Conservation (phyloP, 805 yeast species). For the Schwanniomyces pseudopolymorphus region DNA sequence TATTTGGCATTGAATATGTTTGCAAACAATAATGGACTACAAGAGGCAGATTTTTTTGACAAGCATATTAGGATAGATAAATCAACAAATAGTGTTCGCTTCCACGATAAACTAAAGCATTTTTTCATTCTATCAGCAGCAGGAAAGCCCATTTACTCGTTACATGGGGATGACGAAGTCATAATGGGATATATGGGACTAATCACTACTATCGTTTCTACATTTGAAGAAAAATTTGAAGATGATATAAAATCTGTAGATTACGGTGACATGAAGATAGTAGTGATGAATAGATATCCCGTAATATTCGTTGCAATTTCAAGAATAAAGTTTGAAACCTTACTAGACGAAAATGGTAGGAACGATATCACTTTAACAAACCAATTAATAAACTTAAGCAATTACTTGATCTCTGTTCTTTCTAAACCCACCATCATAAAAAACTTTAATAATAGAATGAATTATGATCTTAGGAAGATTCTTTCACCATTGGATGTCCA, state of each 20-base stretch:
- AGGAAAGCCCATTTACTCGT: conserved; percentile 84
- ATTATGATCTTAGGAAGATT: conserved; percentile 76
- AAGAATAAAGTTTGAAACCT: conserved; percentile 48
- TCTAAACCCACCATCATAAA: conserved; percentile 76
- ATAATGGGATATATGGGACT: conserved; percentile 75
- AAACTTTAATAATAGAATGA: conserved; percentile 68
- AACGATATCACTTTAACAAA: conserved; percentile 20
- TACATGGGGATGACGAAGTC: conserved; percentile 69
- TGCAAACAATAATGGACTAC: neutral
- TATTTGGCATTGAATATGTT: conserved; percentile 6
- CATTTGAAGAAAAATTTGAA: conserved; percentile 50
- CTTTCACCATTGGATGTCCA: conserved; percentile 73
- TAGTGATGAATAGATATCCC: conserved; percentile 64
- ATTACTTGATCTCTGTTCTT: conserved; percentile 76
- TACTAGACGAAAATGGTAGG: conserved; percentile 24
- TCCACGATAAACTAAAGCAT: conserved; percentile 53
- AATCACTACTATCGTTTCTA: conserved; percentile 74
- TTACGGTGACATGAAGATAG: conserved; percentile 50
- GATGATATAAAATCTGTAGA: conserved; percentile 51
- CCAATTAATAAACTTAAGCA: conserved; percentile 72
- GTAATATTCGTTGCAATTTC: conserved; percentile 72
- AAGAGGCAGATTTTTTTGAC: conserved; percentile 11
- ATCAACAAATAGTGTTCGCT: conserved; percentile 9
- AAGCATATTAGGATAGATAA: conserved; percentile 17
- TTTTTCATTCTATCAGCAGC: conserved; percentile 79